Conservation (phyloP, 108 stramenopile genomes). For the Pinguiococcus pyrenoidosus region DNA sequence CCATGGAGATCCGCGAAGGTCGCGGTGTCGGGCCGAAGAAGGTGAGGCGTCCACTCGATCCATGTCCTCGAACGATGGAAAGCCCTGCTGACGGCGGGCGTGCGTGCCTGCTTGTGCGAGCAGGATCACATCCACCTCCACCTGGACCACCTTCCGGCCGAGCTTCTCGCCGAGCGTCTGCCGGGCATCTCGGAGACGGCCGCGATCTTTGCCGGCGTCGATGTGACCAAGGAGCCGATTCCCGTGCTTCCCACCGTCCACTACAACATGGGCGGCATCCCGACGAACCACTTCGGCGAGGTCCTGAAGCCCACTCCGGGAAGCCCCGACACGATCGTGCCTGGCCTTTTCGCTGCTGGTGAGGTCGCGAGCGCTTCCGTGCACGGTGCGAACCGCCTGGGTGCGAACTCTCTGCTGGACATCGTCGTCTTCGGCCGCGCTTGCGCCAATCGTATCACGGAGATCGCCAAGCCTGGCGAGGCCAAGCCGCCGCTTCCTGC, state of each 20-base stretch:
- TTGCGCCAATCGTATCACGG: slow-evolving; percentile 84
- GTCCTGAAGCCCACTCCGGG: slow-evolving; percentile 46
- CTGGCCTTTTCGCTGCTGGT: slow-evolving; percentile 94
- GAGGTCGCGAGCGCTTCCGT: slow-evolving; percentile 96
- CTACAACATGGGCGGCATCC: slow-evolving; percentile 95
- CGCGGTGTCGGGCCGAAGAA: slow-evolving; percentile 91
- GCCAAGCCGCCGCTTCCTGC: slow-evolving; percentile 43
- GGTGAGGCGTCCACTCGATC: too few species aligned
- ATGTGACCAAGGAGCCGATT: slow-evolving; percentile 98
- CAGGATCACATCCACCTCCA: slow-evolving; percentile 84
- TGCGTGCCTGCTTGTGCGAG: not conserved
- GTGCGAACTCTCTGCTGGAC: slow-evolving; percentile 93
- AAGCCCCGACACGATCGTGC: slow-evolving; percentile 58
- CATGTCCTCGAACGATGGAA: too few species aligned
- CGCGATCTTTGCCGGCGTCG: slow-evolving; percentile 95
- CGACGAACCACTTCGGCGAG: slow-evolving; percentile 92
- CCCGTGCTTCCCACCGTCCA: slow-evolving; percentile 89
- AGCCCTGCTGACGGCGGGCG: too few species aligned
- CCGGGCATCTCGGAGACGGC: slow-evolving; percentile 98
- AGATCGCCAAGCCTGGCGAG: slow-evolving; percentile 85
- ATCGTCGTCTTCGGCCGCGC: slow-evolving; percentile 99
- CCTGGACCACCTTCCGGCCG: slow-evolving; percentile 94
- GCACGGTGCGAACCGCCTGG: slow-evolving; percentile 98
- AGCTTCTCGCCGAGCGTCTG: slow-evolving; percentile 83
- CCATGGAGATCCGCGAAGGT: slow-evolving; percentile 98